Evolutionary conservation across 2,329 filamentous ascomycete genomes (phyloP), one percentile per base, ranked within the genome.

Genomic region (Alternaria infectoria): DNA sequence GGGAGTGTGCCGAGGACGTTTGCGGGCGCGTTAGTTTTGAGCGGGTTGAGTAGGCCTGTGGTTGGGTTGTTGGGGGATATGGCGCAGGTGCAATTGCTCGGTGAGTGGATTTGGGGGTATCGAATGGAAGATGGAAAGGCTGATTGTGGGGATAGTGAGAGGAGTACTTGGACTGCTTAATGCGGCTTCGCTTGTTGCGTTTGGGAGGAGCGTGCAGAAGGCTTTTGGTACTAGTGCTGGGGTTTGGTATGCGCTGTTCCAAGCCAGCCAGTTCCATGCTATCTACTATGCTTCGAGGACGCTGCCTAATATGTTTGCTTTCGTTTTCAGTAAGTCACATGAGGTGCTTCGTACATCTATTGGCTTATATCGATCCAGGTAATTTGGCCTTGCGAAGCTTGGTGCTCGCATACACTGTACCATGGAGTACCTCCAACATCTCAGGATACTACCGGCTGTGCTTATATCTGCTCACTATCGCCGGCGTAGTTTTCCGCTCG

Each of bases 271-370:
- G 80, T 99, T 99, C 75, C 96, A 99, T 81, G 83, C 97, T 65
- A 86, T 96, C 65, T 99, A 93, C 81, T 99, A 99, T 83, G 91
- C 94, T 13, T 96, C 93, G 15, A 87, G 96, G 64, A 96, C 93
- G 3, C 82, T 99, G 68, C 96, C 96, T 2, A 99, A 99, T 78
- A 97, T 96, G 91, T 97, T 97, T 81, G 94, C 96, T 19, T 96
- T 98, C 82, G 88, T 89, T 10, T 82, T 97, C 62, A 93, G 91
- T 95, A 84, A 80, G 90, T 85, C 36, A 1, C 2, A 19, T 15
- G 1, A 6, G 30, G 7, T 17, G 25, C 10, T 12, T 11, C 23
- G 15, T 15, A 17, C 6, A 13, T 11, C 4, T 19, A 5, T 4
- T 47, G 44, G 56, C 47, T 65, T 4, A 68, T 26, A 5, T 23